A percentile compares a stretch with the other conserved stretches of the same genome.
Conservation (phyloP, 139 green algal species). For the Closterium sp. region DNA sequence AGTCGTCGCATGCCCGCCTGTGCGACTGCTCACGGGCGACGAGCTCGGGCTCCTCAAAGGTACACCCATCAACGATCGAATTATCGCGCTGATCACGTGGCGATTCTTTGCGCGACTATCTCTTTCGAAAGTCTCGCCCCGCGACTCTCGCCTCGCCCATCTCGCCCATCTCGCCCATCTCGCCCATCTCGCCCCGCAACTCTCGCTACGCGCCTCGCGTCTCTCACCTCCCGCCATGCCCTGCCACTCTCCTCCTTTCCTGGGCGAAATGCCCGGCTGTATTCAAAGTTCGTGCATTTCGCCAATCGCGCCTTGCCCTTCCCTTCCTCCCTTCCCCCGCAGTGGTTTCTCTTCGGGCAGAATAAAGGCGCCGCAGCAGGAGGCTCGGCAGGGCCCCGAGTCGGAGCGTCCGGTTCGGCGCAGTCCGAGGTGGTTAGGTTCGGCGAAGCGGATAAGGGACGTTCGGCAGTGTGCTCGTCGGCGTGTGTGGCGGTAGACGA, state of each 20-base stretch:
- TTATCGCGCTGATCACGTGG: background rate
- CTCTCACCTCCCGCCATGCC: no score
- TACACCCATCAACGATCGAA: background rate
- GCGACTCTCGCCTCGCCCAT: no score
- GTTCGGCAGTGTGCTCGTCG: background rate
- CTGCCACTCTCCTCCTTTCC: no score
- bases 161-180: no score
- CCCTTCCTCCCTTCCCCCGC: background rate
- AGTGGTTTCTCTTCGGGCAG: background rate
- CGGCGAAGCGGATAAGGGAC: background rate
- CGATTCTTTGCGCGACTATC: no score
- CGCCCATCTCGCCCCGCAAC: no score
- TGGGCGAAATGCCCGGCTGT: background rate
- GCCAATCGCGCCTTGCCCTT: background rate
- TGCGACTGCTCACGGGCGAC: background rate
- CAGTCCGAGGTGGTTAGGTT: background rate
- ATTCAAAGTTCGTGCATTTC: background rate
- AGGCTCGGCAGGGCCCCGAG: background rate
- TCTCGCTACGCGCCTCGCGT: no score
- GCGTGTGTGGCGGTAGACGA: background rate
- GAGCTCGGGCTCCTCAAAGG: background rate
- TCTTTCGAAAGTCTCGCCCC: no score
- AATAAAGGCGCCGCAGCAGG: background rate
- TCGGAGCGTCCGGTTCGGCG: background rate
- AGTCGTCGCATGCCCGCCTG: background rate